Conservation (phyloP, 768 basidiomycete genomes). For the Lanmaoa rubissima region DNA sequence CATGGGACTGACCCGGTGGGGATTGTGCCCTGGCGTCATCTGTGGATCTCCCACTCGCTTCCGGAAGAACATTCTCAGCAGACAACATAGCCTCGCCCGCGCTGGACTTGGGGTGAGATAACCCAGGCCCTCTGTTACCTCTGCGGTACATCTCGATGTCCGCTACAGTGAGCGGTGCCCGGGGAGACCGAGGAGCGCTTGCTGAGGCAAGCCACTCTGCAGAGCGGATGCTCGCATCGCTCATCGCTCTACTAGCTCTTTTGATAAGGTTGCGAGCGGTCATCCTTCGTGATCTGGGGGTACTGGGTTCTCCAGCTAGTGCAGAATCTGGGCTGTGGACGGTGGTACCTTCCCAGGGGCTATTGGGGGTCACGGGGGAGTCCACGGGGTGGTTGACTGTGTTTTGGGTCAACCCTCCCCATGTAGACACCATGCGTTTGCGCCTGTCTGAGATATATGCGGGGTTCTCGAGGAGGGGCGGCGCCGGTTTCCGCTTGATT, state of each 20-base stretch:
- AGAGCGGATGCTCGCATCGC: slow-evolving; percentile 30
- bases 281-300: slow-evolving; percentile 12
- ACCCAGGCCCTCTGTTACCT: slow-evolving; percentile 10
- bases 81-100: background rate
- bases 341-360: slow-evolving; percentile 7
- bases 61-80: background rate
- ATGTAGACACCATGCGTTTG: slow-evolving; percentile 16
- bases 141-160: slow-evolving; percentile 30
- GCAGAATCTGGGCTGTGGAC: background rate
- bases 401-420: slow-evolving; percentile 24
- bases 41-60: slow-evolving; percentile 1
- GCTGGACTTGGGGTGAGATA: background rate
- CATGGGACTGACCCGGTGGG: background rate
- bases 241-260: slow-evolving; percentile 23
- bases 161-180: slow-evolving; percentile 13
- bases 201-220: slow-evolving; percentile 32
- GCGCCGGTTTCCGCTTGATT: slow-evolving; percentile 33
- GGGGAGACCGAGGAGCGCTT: slow-evolving; percentile 9
- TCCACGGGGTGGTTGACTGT: background rate
- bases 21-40: background rate
- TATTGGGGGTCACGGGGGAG: slow-evolving; percentile 7
- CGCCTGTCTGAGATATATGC: slow-evolving; percentile 1
- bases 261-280: slow-evolving; percentile 15
- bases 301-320: background rate
- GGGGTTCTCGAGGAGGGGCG: slow-evolving; percentile 25